Evolutionary conservation across 1,139 yeast genomes (phyloP).

Genomic region (Scheffersomyces lignicola): DNA sequence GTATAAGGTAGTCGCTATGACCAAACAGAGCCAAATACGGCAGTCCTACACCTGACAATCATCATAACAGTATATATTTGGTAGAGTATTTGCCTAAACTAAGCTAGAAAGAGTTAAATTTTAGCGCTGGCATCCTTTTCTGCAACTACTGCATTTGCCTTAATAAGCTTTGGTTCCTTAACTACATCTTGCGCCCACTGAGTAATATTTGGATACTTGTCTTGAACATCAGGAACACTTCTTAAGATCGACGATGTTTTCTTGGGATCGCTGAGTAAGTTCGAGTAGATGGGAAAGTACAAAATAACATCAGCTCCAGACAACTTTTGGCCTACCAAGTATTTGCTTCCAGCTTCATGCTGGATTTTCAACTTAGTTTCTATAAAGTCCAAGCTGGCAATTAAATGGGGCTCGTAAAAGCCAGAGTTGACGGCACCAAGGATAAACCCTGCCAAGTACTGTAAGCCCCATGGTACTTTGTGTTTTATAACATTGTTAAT

Average conservation of each 20-base stretch:
- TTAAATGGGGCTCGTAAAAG: slow-evolving; percentile 28
- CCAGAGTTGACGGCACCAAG: slow-evolving; percentile 24
- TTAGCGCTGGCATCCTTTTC: not conserved
- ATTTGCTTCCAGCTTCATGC: slow-evolving; percentile 23
- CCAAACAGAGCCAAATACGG: too few species aligned
- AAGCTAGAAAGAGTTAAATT: too few species aligned
- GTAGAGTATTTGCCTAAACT: too few species aligned
- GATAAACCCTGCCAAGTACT: slow-evolving; percentile 24
- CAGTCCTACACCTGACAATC: too few species aligned
- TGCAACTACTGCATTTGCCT: slow-evolving; percentile 19
- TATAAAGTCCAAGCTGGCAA: slow-evolving; percentile 27
- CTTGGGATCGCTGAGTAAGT: slow-evolving; percentile 16
- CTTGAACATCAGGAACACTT: slow-evolving; percentile 8
- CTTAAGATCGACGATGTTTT: slow-evolving; percentile 1
- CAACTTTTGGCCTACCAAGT: slow-evolving; percentile 37
- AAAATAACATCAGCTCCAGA: slow-evolving; percentile 42
- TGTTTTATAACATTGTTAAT: slow-evolving; percentile 25
- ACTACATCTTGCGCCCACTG: slow-evolving; percentile 25
- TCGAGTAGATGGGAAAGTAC: slow-evolving; percentile 31
- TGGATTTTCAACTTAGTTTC: slow-evolving; percentile 29
- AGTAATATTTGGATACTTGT: slow-evolving; percentile 23
- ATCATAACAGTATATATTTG: too few species aligned
- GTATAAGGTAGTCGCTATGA: too few species aligned
- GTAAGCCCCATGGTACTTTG: slow-evolving; percentile 31
- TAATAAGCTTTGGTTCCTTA: slow-evolving; percentile 18